These are phyloP conservation scores for Fusarium tupiense DNA, from an alignment of 2,329 filamentous ascomycete genomes.

Conservation along the genomic window DNA sequence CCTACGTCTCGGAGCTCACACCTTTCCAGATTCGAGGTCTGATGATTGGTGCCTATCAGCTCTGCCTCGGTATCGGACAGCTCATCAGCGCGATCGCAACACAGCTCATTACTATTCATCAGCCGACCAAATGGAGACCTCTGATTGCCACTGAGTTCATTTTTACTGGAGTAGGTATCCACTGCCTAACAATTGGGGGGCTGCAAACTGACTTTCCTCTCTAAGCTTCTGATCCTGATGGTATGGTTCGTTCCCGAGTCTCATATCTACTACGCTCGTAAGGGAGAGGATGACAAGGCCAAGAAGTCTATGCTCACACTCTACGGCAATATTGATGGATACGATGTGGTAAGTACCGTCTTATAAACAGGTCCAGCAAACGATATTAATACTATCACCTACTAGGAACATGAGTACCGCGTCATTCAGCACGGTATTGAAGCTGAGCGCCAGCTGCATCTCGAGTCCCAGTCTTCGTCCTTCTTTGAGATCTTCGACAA, in stretches of 20 bases:
- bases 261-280: neutral
- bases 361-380: neutral
- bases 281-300: neutral
- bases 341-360: neutral
- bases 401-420: neutral
- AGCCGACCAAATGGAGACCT: neutral
- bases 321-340: neutral
- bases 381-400: accelerated
- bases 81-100: neutral
- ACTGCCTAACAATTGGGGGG: neutral
- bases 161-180: neutral
- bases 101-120: neutral
- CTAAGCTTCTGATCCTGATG: neutral
- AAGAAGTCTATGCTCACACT: neutral
- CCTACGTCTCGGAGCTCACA: conserved; percentile 13
- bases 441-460: neutral
- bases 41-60: conserved; percentile 19
- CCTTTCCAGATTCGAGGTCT: conserved; percentile 21
- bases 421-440: neutral
- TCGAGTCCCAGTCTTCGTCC: neutral
- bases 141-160: neutral
- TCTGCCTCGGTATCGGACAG: neutral
- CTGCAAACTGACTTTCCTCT: neutral
- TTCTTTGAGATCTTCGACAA: conserved; percentile 13
- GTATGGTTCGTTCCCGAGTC: neutral